Conservation (phyloP, 1,284 basidiomycete species). For the Hymenochaete sp. region DNA sequence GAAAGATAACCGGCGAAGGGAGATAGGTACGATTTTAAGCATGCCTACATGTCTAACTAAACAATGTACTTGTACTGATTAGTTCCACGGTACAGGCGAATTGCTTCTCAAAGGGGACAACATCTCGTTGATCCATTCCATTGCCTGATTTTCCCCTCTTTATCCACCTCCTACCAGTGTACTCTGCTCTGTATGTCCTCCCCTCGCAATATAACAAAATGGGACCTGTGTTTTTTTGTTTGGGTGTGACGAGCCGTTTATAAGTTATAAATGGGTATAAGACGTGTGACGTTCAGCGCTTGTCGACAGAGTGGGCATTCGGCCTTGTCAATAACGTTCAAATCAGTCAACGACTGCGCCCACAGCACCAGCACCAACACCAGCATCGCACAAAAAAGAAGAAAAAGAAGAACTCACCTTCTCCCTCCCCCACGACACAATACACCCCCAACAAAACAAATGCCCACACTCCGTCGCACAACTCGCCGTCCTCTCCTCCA, state of each 20-base stretch:
- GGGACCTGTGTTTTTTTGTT: too few species aligned
- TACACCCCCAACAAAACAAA: slow-evolving; percentile 91
- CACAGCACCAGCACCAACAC: slow-evolving; percentile 3
- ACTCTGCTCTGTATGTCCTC: neutral
- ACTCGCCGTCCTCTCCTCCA: slow-evolving; percentile 73
- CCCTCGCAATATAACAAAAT: too few species aligned
- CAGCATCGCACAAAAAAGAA: too few species aligned
- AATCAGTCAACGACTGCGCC: slow-evolving; percentile 7
- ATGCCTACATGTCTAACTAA: neutral
- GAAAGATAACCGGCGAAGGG: slow-evolving; percentile 75
- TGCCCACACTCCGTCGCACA: slow-evolving; percentile 92
- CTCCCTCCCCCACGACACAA: slow-evolving; percentile 81
- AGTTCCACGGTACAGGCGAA: slow-evolving; percentile 50
- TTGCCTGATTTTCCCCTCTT: slow-evolving; percentile 26
- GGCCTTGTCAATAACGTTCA: too few species aligned
- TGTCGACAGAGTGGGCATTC: slow-evolving; percentile 88
- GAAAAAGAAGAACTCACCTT: slow-evolving; percentile 42
- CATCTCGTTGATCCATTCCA: slow-evolving; percentile 88
- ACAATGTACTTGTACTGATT: too few species aligned
- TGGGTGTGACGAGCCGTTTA: slow-evolving; percentile 25
- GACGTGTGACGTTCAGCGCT: slow-evolving; percentile 58
- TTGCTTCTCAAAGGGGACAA: slow-evolving; percentile 94
- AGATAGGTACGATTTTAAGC: slow-evolving; percentile 51
- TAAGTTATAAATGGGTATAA: slow-evolving; percentile 81
- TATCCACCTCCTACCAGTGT: neutral